A percentile compares a stretch with the other conserved stretches of the same genome.
Evolutionary conservation across 2,329 filamentous ascomycete species (phyloP).

Genomic region (Didymella pomorum): DNA sequence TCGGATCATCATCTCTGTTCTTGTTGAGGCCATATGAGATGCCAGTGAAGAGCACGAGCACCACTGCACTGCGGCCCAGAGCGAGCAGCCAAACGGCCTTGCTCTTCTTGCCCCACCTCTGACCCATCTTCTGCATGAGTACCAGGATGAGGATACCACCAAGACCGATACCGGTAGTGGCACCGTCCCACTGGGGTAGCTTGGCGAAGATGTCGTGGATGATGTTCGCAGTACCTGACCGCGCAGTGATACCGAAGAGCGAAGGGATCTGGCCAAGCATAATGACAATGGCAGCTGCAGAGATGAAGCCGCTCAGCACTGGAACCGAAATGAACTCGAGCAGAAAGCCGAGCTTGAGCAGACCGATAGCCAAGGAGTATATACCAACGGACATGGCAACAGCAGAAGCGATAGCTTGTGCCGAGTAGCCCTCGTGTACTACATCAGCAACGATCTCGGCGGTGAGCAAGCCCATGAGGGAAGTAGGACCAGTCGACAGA

Average conservation of each 20-base stretch:
- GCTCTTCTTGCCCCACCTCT: slow-evolving; percentile 66
- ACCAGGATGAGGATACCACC: slow-evolving; percentile 65
- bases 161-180: slow-evolving; percentile 67
- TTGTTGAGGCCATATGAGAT: slow-evolving; percentile 71
- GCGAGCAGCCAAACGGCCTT: slow-evolving; percentile 66
- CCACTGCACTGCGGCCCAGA: slow-evolving; percentile 67
- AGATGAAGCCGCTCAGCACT: slow-evolving; percentile 71
- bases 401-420: slow-evolving; percentile 66
- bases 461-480: slow-evolving; percentile 69
- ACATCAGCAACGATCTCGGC: slow-evolving; percentile 66
- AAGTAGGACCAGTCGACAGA: slow-evolving; percentile 71
- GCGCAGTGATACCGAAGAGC: slow-evolving; percentile 64
- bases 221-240: slow-evolving; percentile 63
- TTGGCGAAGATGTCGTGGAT: slow-evolving; percentile 67
- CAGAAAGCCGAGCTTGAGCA: slow-evolving; percentile 70
- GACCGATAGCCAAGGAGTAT: slow-evolving; percentile 65
- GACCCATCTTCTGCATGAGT: slow-evolving; percentile 65
- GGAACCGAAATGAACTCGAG: slow-evolving; percentile 72
- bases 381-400: slow-evolving; percentile 70
- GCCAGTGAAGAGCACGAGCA: slow-evolving; percentile 68
- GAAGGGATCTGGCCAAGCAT: slow-evolving; percentile 70
- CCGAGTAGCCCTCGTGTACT: slow-evolving; percentile 58
- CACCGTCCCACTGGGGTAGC: slow-evolving; percentile 65
- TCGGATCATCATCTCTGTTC: slow-evolving; percentile 53
- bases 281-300: slow-evolving; percentile 71